These are phyloP conservation scores for Paratinospora sagittata DNA, from an alignment of 164 flowering plant genomes.

Conservation along the genomic window DNA sequence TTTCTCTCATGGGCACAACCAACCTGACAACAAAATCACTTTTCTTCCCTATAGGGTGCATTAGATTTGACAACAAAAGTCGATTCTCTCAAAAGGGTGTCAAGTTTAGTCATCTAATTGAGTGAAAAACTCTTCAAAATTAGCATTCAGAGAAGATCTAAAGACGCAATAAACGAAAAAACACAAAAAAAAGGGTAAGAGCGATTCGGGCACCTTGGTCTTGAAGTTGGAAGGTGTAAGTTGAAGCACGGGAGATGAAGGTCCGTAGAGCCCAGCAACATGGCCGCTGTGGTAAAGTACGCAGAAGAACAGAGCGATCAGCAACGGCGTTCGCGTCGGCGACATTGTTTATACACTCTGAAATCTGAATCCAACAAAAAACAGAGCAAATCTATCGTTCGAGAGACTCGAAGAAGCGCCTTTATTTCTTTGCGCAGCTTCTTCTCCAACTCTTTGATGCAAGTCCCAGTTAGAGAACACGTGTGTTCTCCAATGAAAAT, in stretches of 20 bases:
- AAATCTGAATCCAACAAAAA: neutral
- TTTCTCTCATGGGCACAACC: neutral
- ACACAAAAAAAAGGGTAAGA: neutral
- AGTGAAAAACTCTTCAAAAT: neutral
- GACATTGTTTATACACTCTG: slow-evolving; percentile 22
- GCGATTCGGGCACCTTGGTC: slow-evolving; percentile 55
- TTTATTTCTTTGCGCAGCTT: neutral
- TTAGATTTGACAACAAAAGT: neutral
- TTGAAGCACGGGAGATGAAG: slow-evolving; percentile 85
- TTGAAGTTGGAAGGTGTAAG: slow-evolving; percentile 82
- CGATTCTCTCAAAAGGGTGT: neutral
- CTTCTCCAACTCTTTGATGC: neutral
- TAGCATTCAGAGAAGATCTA: neutral
- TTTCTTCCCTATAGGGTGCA: neutral
- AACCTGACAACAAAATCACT: neutral
- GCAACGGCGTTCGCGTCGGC: slow-evolving; percentile 7
- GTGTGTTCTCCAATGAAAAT: slow-evolving; percentile 22
- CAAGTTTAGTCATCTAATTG: neutral
- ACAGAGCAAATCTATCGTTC: neutral
- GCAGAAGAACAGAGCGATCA: slow-evolving; percentile 16
- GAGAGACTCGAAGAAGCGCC: neutral
- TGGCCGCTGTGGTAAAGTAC: slow-evolving; percentile 10
- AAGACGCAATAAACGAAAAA: neutral
- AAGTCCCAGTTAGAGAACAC: slow-evolving; percentile 13
- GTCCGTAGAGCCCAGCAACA: slow-evolving; percentile 54